These are phyloP conservation scores for Penicillium brevicompactum DNA, from an alignment of 2,329 filamentous ascomycete genomes.

Conservation along the genomic window DNA sequence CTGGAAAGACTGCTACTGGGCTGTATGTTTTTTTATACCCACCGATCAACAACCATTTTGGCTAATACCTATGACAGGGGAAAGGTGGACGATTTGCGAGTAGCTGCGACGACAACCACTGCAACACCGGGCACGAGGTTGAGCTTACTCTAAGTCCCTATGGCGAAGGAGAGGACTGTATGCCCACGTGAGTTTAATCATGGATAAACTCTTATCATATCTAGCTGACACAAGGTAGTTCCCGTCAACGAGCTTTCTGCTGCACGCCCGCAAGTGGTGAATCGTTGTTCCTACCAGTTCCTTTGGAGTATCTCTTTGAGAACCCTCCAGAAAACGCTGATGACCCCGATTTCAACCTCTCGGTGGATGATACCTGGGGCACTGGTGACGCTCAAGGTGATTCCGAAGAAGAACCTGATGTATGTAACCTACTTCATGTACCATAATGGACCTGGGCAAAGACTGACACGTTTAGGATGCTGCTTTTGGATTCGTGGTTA, in stretches of 20 bases:
- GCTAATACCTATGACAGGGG: too few species aligned
- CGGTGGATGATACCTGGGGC: conserved; percentile 32
- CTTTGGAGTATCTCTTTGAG: conserved; percentile 24
- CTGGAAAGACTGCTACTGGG: conserved; percentile 13
- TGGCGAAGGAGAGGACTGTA: conserved; percentile 9
- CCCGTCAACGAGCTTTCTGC: conserved; percentile 10
- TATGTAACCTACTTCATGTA: too few species aligned
- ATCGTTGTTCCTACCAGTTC: conserved; percentile 8
- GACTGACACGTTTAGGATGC: neutral
- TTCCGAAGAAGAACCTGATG: neutral
- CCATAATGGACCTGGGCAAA: too few species aligned
- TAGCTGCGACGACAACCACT: neutral
- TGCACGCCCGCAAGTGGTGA: conserved; percentile 6
- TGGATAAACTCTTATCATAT: neutral
- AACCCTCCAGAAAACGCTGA: conserved; percentile 34
- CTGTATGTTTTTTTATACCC: neutral
- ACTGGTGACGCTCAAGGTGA: neutral
- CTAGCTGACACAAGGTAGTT: neutral
- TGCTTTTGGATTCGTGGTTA: conserved; percentile 6
- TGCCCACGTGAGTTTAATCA: neutral
- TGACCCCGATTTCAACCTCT: conserved; percentile 33
- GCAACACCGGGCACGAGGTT: neutral
- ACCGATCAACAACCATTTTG: too few species aligned
- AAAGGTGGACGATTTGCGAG: too few species aligned
- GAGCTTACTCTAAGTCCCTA: too few species aligned